Percentiles rank a stretch among this genome's conserved stretches.
Conservation (phyloP, 768 basidiomycete genomes). For the Coprinopsis cinerea region DNA sequence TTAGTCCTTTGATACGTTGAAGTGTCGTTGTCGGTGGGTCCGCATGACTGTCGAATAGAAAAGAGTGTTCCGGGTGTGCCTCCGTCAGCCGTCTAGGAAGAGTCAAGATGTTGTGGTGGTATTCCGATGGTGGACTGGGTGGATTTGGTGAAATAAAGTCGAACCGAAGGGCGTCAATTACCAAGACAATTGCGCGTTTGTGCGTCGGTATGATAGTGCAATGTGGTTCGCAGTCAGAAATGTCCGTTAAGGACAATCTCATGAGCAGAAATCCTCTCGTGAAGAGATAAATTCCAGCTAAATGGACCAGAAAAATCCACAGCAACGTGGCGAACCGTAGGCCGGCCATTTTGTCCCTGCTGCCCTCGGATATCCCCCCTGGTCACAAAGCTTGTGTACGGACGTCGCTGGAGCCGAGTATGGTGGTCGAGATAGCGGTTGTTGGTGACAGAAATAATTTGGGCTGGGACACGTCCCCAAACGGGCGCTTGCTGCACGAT, state of each 20-base stretch:
- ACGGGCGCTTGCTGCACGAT: too few relatives aligned
- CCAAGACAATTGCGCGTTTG: conserved; percentile 72
- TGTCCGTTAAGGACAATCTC: conserved; percentile 61
- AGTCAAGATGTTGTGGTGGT: conserved; percentile 79
- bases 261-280: conserved; percentile 87
- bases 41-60: conserved; percentile 84
- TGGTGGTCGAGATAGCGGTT: too few relatives aligned
- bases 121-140: conserved; percentile 52
- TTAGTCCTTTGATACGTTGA: conserved; percentile 91
- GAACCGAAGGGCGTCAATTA: conserved; percentile 91
- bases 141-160: conserved; percentile 83
- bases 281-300: conserved; percentile 82
- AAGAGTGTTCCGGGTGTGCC: conserved; percentile 60
- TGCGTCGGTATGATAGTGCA: conserved; percentile 54
- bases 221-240: conserved; percentile 33
- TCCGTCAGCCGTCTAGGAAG: conserved; percentile 70
- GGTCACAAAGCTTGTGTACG: too few relatives aligned
- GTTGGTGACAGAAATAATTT: too few relatives aligned
- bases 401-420: too few relatives aligned
- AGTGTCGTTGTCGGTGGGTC: conserved; percentile 96
- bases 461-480: too few relatives aligned
- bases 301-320: conserved; percentile 64
- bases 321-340: conserved; percentile 25
- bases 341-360: not conserved
- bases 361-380: too few relatives aligned